Base-by-base conservation (phyloP, 768 basidiomycete genomes). In the Favolaschia claudopus region DNA sequence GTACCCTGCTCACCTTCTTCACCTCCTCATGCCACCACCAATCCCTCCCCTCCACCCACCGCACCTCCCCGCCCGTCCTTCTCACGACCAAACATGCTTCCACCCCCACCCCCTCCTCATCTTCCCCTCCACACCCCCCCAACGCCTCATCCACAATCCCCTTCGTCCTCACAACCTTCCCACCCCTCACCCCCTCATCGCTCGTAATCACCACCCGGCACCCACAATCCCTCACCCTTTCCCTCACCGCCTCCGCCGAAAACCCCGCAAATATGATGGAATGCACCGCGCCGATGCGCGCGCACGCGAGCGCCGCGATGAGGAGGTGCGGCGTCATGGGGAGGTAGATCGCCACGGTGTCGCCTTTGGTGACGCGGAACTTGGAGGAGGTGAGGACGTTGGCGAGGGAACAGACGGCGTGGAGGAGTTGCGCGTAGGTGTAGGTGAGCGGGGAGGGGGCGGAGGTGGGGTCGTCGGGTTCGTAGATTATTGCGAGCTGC, bases 231-330 rank as follows among this genome's bases (percentile, higher is more conserved):
- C 87, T 84, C n/a, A 95, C 84, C 49, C 96, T 89, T 75, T 99
- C 96, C 34, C 96, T 87, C 43, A 99, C 87, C 3, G 92, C 89
- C 76, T 99, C 96, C 9, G 96, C 88, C 8, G 91, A 93, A 81
- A 99, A 99, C 7, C 96, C 96, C 44, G 96, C 96, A 63, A 99
- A 99, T 55, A 99, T 89, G 69, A 97, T 96, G 8, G 95, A 96
- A 77, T 99, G 96, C 43, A 99, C 81, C 22, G 96, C 96, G 22
- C 96, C 96, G 66, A 99, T 92, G 64, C 96, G 91, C 5, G 96
- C 96, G 72, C 96, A 99, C 7, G 96, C 96, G 56, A 99, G 89
- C 88, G 99, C 95, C 38, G 96, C 93, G 43, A 93, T 95, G 48
- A 92, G 93, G 19, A 96, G 89, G 65, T 98, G 95, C 93, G 93